Percentiles rank a stretch among this genome's conserved stretches.
Evolutionary conservation across 2,329 filamentous ascomycete genomes (phyloP).

Genomic region (Xylaria hypoxylon): DNA sequence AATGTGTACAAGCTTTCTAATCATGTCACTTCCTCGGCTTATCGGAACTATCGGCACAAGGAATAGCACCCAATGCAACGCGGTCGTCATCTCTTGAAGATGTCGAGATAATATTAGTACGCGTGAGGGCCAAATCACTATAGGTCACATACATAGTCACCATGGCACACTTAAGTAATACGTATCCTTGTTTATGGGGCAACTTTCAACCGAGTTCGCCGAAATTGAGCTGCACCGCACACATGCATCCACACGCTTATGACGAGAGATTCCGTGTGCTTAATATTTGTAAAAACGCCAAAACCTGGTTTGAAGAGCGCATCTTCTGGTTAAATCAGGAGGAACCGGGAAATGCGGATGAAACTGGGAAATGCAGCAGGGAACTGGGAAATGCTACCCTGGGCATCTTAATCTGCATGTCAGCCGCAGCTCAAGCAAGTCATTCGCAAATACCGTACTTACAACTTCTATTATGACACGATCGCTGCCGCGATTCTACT

Average conservation of each 20-base stretch:
- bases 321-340: not conserved
- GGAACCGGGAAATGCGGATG: not conserved
- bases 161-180: conserved; percentile 18
- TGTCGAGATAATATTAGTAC: not conserved
- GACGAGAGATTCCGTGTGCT: conserved; percentile 6
- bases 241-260: not conserved
- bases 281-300: not conserved
- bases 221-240: not conserved
- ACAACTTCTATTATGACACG: conserved; percentile 1
- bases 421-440: conserved; percentile 21
- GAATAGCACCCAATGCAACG: too few species aligned
- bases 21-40: not conserved
- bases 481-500: not conserved
- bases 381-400: conserved; percentile 4
- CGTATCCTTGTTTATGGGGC: conserved; percentile 2
- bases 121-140: not conserved
- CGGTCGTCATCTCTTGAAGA: not conserved
- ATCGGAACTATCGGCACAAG: not conserved
- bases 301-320: not conserved
- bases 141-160: not conserved
- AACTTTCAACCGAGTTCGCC: not conserved
- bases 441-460: not conserved
- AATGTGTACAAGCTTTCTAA: too few species aligned
- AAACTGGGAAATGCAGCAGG: conserved; percentile 1
- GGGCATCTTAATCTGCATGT: conserved; percentile 1